Conservation (phyloP, 2,329 filamentous ascomycete species). For the Colletotrichum gigasporum region DNA sequence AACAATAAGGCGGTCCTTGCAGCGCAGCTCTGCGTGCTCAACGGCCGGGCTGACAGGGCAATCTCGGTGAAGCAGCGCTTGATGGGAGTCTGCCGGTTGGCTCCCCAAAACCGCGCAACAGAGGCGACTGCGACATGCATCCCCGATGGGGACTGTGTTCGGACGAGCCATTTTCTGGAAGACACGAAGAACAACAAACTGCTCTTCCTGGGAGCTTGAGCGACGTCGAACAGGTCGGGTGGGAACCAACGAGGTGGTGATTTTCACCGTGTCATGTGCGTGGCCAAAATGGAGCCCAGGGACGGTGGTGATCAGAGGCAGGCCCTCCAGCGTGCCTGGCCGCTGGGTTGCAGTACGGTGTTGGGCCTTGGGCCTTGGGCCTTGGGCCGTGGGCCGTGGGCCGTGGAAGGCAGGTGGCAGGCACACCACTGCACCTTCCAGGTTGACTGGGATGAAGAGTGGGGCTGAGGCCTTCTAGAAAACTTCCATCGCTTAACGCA, state of each 20-base stretch:
- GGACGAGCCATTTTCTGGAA: constrained; percentile 33
- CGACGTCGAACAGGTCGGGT: background rate
- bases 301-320: constrained; percentile 15
- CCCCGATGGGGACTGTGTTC: constrained; percentile 18
- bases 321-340: background rate
- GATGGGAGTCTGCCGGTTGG: constrained; percentile 16
- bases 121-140: constrained; percentile 13
- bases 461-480: constrained; percentile 18
- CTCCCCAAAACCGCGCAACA: constrained; percentile 16
- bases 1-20: background rate
- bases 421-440: no score
- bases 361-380: no score
- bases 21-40: background rate
- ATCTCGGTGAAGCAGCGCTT: constrained; percentile 6
- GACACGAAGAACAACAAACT: constrained; percentile 2
- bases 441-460: background rate
- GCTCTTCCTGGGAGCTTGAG: background rate
- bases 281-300: constrained; percentile 20
- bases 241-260: constrained; percentile 17
- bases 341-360: constrained; percentile 11
- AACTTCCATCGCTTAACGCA: constrained; percentile 25
- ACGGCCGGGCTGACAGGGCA: constrained; percentile 16
- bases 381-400: no score
- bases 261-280: background rate
- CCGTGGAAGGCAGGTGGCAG: constrained; percentile 13